Evolutionary conservation across 1,284 basidiomycete genomes (phyloP), one percentile per base, ranked within the genome.

Genomic region (Leucoagaricus sp.): DNA sequence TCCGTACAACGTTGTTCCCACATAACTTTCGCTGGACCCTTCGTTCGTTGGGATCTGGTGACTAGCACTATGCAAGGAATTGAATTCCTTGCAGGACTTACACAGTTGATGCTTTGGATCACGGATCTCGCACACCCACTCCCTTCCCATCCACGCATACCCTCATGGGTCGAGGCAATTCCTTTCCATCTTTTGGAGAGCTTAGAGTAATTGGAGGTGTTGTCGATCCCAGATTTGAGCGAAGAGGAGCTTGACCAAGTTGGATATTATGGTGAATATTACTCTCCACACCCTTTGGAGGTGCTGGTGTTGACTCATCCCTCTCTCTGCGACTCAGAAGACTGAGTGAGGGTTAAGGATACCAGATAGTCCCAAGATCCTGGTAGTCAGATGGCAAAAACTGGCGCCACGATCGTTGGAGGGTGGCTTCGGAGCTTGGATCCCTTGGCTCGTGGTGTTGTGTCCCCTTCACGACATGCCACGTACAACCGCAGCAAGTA

Each of bases 31-130:
- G 66, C 66, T 10, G 75, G 76, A 2, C 38, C 51, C 5, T 52
- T 57, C 15, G 66, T 65, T 55, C 60, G 71, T 21, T 78, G 76
- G 76, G 69, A 67, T 36, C 67, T 69, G 7, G 61, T 77, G 31
- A 70, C 62, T 19, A 65, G 64, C 29, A 72, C 60, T 13, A 36
- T 54, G 12, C 66, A 67, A 15, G 75, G 75, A 3, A 49, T 61
- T 2, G 61, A 61, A 2, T 74, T 75, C 57, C 64, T 78, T 6
- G 57, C 63, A 7, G 63, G 66, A 23, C 61, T 78, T 17, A 72
- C 72, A 0, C 74, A 72, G 50, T 65, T 78, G 6, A 66, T 67
- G 12, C 57, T 75, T 12, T 72, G 71, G 70, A 60, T 71, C 19
- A 61, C 65, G 3, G 53, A 59, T 28, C 41, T n/a, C 17, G 55